phyloP scores from a whole-genome alignment of 768 basidiomycete genomes.

The Kwoniella sp. region DNA sequence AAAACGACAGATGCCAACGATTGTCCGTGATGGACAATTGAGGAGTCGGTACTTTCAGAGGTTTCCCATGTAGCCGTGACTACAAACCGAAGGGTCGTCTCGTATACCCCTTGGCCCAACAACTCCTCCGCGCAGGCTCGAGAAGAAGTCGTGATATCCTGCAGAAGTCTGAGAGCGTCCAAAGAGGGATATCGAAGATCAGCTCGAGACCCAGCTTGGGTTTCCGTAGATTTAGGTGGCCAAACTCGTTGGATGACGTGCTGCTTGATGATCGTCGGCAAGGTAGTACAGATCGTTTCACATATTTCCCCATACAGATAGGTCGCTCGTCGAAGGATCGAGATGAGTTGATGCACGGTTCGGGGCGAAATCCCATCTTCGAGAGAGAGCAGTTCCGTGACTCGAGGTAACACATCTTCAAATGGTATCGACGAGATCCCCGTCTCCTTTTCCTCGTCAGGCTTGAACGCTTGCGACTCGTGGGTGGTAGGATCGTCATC shows the following conservation, averaged over 20 bases:
- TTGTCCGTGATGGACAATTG: conserved; percentile 53
- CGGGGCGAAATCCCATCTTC: conserved; percentile 29
- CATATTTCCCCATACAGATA: conserved; percentile 17
- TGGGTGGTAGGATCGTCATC: neutral
- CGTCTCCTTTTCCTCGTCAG: conserved; percentile 2
- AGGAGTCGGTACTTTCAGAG: conserved; percentile 5
- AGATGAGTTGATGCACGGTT: conserved; percentile 41
- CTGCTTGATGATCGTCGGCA: conserved; percentile 28
- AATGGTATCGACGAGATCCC: conserved; percentile 33
- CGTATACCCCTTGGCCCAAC: conserved; percentile 60
- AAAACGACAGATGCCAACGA: conserved; percentile 63
- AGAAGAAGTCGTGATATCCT: conserved; percentile 62
- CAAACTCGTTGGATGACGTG: conserved; percentile 31
- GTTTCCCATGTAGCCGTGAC: conserved; percentile 60
- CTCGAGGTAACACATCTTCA: conserved; percentile 37
- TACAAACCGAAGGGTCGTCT: conserved; percentile 73
- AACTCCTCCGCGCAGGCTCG: conserved; percentile 68
- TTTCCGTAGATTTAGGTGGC: conserved; percentile 16
- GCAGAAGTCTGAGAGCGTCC: conserved; percentile 32
- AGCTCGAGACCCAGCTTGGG: neutral
- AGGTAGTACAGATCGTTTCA: conserved; percentile 31
- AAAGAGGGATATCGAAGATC: conserved; percentile 18
- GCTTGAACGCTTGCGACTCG: conserved; percentile 2
- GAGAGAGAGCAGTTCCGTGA: conserved; percentile 37
- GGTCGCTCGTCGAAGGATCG: conserved; percentile 36